phyloP scores from a whole-genome alignment of 768 basidiomycete species.

The Suillus occidentalis region DNA sequence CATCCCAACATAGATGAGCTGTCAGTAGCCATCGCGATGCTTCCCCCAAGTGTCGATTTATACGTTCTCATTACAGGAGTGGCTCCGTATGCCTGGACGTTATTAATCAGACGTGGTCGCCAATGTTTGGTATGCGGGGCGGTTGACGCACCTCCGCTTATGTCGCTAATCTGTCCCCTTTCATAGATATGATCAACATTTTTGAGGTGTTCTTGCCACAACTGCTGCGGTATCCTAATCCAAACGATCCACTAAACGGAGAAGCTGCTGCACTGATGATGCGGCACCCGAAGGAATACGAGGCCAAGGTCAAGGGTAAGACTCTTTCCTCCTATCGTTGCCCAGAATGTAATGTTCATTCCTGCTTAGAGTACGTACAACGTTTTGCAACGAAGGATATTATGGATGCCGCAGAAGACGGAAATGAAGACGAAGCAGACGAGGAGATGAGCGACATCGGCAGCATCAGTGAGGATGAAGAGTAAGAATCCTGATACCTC shows the following conservation, averaged over 20 bases:
- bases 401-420: slow-evolving; percentile 68
- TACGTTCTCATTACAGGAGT: slow-evolving; percentile 53
- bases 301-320: slow-evolving; percentile 88
- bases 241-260: slow-evolving; percentile 96
- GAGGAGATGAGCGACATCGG: slow-evolving; percentile 88
- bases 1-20: slow-evolving; percentile 99
- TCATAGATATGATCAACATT: slow-evolving; percentile 96
- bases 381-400: slow-evolving; percentile 91
- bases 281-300: slow-evolving; percentile 97
- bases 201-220: slow-evolving; percentile 99
- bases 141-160: not conserved
- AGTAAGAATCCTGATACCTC: slow-evolving; percentile 33
- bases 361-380: slow-evolving; percentile 85
- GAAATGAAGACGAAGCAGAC: slow-evolving; percentile 68
- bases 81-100: slow-evolving; percentile 98
- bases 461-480: slow-evolving; percentile 72
- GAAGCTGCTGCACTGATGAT: slow-evolving; percentile 97
- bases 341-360: slow-evolving; percentile 8
- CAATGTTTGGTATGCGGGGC: slow-evolving; percentile 90
- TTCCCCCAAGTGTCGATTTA: slow-evolving; percentile 11
- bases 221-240: slow-evolving; percentile 95
- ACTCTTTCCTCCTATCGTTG: slow-evolving; percentile 1
- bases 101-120: slow-evolving; percentile 99
- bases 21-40: slow-evolving; percentile 49
- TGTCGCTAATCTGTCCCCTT: not conserved